These are phyloP conservation scores for Xylaria sp. DNA, from an alignment of 2,329 filamentous ascomycete genomes.

Conservation along the genomic window DNA sequence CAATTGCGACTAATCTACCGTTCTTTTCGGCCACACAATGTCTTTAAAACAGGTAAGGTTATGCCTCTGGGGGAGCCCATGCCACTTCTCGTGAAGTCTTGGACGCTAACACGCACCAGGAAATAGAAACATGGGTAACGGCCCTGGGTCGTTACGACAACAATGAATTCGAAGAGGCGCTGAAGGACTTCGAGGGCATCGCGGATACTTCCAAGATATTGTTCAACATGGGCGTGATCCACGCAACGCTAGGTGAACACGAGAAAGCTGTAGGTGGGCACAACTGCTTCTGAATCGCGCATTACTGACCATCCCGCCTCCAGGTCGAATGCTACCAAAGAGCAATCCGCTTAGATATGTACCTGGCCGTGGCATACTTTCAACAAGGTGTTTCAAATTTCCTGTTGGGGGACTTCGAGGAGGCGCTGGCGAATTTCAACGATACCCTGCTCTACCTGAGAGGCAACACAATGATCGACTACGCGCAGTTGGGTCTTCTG, in stretches of 20 bases:
- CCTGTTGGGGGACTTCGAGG: slow-evolving; percentile 93
- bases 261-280: slow-evolving; percentile 78
- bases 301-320: slow-evolving; percentile 21
- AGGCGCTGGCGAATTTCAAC: slow-evolving; percentile 97
- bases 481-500: slow-evolving; percentile 90
- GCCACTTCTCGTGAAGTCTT: no score
- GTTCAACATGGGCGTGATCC: slow-evolving; percentile 98
- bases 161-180: slow-evolving; percentile 91
- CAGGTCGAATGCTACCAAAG: slow-evolving; percentile 95
- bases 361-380: slow-evolving; percentile 96
- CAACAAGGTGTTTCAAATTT: slow-evolving; percentile 99
- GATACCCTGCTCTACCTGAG: slow-evolving; percentile 92
- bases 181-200: slow-evolving; percentile 83
- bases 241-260: slow-evolving; percentile 94
- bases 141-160: slow-evolving; percentile 93
- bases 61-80: no score
- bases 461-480: slow-evolving; percentile 97
- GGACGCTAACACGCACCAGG: slow-evolving; percentile 46
- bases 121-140: slow-evolving; percentile 98
- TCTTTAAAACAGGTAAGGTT: slow-evolving; percentile 40
- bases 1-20: slow-evolving; percentile 25
- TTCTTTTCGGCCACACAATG: slow-evolving; percentile 31
- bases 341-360: slow-evolving; percentile 87
- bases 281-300: slow-evolving; percentile 5
- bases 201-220: slow-evolving; percentile 96